phyloP scores from a whole-genome alignment of 1,284 basidiomycete genomes.

The Sanghuangporus sanghuang region DNA sequence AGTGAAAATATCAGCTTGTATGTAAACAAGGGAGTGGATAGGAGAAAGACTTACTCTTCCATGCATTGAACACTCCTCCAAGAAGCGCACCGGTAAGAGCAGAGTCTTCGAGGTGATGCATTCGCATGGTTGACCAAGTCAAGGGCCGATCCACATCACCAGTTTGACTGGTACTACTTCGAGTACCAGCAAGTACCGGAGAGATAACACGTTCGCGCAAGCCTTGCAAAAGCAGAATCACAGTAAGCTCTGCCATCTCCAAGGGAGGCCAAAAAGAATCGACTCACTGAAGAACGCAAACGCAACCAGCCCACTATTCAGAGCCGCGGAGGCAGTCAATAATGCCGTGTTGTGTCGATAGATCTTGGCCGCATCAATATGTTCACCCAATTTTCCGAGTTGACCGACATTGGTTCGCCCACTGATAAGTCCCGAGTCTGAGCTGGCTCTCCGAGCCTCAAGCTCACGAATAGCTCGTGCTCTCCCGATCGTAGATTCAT shows the following conservation, averaged over 20 bases:
- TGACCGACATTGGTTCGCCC: not conserved
- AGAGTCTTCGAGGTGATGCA: slow-evolving; percentile 55
- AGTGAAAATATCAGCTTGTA: not conserved
- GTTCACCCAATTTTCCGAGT: slow-evolving; percentile 22
- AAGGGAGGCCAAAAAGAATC: not conserved
- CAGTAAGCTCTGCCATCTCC: not conserved
- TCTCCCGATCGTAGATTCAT: slow-evolving; percentile 27
- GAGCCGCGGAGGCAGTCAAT: slow-evolving; percentile 45
- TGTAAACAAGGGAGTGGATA: not conserved
- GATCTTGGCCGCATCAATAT: slow-evolving; percentile 32
- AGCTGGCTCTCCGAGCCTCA: not conserved
- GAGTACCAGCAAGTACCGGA: slow-evolving; percentile 43
- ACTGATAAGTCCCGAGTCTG: not conserved
- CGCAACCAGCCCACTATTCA: slow-evolving; percentile 64
- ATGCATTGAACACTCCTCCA: slow-evolving; percentile 46
- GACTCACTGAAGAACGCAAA: slow-evolving; percentile 67
- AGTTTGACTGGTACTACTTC: slow-evolving; percentile 15
- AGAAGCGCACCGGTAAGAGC: slow-evolving; percentile 57
- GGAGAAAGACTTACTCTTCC: slow-evolving; percentile 35
- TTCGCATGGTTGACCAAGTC: slow-evolving; percentile 49
- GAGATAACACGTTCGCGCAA: slow-evolving; percentile 61
- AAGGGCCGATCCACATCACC: slow-evolving; percentile 18
- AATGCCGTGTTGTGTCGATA: slow-evolving; percentile 20
- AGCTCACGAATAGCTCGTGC: slow-evolving; percentile 1
- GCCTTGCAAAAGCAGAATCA: slow-evolving; percentile 33